Evolutionary conservation across 495 filamentous ascomycete species (phyloP).

Genomic region (Trichoderma orchidacearum): DNA sequence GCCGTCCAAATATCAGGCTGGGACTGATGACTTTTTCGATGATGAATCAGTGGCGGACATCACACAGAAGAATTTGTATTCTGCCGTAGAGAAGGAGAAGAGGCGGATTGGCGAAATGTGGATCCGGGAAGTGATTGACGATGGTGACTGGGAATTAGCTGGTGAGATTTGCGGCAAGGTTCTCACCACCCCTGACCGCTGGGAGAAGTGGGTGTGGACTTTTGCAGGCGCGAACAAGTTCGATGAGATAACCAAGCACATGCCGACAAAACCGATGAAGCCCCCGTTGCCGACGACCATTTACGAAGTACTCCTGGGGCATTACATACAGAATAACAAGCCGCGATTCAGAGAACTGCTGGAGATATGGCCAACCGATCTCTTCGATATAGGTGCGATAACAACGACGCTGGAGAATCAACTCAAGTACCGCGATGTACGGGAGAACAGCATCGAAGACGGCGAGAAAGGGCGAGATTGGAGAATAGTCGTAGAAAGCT

Average conservation of each 20-base stretch:
- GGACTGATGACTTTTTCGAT: slow-evolving; percentile 65
- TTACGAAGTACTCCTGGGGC: slow-evolving; percentile 73
- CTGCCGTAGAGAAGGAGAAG: slow-evolving; percentile 77
- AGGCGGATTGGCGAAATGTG: slow-evolving; percentile 83
- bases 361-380: slow-evolving; percentile 68
- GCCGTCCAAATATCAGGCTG: slow-evolving; percentile 29
- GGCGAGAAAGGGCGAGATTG: slow-evolving; percentile 60
- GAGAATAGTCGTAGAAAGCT: slow-evolving; percentile 66
- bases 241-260: slow-evolving; percentile 75
- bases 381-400: slow-evolving; percentile 64
- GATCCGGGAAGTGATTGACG: slow-evolving; percentile 68
- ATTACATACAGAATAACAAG: slow-evolving; percentile 67
- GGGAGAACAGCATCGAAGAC: slow-evolving; percentile 53
- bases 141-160: slow-evolving; percentile 60
- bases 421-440: slow-evolving; percentile 52
- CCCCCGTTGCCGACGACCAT: slow-evolving; percentile 69
- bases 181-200: slow-evolving; percentile 58
- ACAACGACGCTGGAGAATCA: slow-evolving; percentile 59
- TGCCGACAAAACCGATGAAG: slow-evolving; percentile 60
- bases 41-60: slow-evolving; percentile 51
- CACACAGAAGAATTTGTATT: slow-evolving; percentile 33
- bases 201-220: slow-evolving; percentile 90
- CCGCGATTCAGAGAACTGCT: slow-evolving; percentile 62
- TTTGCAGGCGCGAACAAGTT: slow-evolving; percentile 76
- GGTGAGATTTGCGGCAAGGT: slow-evolving; percentile 70